Conservation (phyloP, 306 rosid genomes). For the Malus orientalis region DNA sequence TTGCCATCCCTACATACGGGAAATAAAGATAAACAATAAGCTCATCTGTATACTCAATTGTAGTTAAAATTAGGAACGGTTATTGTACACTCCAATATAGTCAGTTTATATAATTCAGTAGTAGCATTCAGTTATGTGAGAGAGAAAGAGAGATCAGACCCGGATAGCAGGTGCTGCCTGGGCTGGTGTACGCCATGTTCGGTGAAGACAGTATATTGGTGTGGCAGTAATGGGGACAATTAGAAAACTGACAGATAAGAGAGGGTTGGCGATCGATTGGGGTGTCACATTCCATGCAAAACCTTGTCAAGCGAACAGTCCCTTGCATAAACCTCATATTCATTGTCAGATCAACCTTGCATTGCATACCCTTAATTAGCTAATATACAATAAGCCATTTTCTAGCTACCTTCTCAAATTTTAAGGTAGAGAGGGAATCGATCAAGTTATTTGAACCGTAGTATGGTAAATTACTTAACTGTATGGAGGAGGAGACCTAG, state of each 20-base stretch:
- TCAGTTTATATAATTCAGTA: no score
- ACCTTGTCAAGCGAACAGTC: conserved; percentile 22
- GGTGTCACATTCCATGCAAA: conserved; percentile 27
- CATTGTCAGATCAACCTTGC: conserved; percentile 21
- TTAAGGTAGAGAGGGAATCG: not conserved
- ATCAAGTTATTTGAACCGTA: not conserved
- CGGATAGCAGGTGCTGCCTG: not conserved
- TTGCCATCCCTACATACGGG: no score
- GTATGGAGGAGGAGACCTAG: not conserved
- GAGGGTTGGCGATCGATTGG: not conserved
- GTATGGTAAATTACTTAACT: not conserved
- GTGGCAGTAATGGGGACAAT: not conserved
- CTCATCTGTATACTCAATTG: no score
- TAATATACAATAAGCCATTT: not conserved
- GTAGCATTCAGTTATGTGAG: not conserved
- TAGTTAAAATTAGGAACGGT: no score
- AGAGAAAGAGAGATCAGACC: not conserved
- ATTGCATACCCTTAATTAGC: not conserved
- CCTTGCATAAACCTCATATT: conserved; percentile 21
- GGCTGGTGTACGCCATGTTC: not conserved
- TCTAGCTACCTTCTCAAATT: not conserved
- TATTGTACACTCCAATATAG: no score
- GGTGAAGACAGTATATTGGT: not conserved
- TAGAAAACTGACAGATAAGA: not conserved
- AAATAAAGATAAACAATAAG: no score